A percentile compares a stretch with the other conserved stretches of the same genome.
These are phyloP conservation scores for Bombardia bombarda DNA, from an alignment of 495 filamentous ascomycete species.

Conservation along the genomic window DNA sequence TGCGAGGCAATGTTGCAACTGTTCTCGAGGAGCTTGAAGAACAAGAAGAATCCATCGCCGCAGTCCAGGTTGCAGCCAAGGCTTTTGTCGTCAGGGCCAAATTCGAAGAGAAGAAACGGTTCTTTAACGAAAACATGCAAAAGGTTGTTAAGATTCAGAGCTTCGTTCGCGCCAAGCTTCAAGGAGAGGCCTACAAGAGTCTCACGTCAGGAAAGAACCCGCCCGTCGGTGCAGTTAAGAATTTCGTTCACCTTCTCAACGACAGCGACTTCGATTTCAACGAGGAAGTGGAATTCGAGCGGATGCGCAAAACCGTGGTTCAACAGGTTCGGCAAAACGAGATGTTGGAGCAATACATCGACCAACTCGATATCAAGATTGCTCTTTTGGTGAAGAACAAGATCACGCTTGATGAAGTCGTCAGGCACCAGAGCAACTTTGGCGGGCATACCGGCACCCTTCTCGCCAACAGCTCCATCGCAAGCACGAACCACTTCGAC, in stretches of 20 bases:
- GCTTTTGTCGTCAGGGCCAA: constrained; percentile 63
- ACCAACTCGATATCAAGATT: constrained; percentile 98
- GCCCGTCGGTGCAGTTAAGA: constrained; percentile 91
- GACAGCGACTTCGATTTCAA: constrained; percentile 99
- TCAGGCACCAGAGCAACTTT: constrained; percentile 93
- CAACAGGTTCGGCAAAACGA: constrained; percentile 97
- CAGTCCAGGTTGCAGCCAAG: constrained; percentile 67
- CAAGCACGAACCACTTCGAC: constrained; percentile 88
- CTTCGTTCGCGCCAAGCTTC: constrained; percentile 85
- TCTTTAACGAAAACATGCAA: constrained; percentile 94
- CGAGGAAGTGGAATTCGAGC: constrained; percentile 94
- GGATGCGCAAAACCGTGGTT: constrained; percentile 85
- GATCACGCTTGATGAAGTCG: constrained; percentile 96
- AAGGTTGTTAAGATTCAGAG: constrained; percentile 98
- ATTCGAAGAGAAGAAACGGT: constrained; percentile 78
- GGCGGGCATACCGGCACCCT: constrained; percentile 85
- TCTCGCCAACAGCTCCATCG: constrained; percentile 76
- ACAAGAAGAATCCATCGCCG: constrained; percentile 64
- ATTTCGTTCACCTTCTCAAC: constrained; percentile 94
- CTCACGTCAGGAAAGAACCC: constrained; percentile 95
- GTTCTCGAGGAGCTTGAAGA: constrained; percentile 69
- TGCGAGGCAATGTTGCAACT: constrained; percentile 61
- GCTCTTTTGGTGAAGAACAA: constrained; percentile 98
- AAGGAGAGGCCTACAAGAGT: constrained; percentile 96
- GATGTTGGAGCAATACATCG: constrained; percentile 93